A percentile compares a stretch with the other conserved stretches of the same genome.
phyloP scores from a whole-genome alignment of 148 eudicot genomes.

The Oxyria digyna region DNA sequence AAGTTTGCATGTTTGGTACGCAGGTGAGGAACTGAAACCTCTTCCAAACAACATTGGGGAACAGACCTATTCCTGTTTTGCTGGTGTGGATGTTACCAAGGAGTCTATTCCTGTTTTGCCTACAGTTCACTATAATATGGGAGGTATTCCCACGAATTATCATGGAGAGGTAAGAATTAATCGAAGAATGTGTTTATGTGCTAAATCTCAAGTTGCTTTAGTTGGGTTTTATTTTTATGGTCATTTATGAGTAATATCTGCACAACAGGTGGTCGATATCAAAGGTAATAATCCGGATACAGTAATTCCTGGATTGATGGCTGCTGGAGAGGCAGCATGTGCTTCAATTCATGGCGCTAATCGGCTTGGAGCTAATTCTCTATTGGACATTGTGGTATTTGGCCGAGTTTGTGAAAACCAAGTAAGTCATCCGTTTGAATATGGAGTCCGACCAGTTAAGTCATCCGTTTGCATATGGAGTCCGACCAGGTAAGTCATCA shows the following conservation, averaged over 20 bases:
- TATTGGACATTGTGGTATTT: constrained; percentile 97
- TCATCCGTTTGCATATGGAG: too few relatives aligned
- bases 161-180: constrained; percentile 73
- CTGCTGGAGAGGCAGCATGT: too few relatives aligned
- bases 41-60: constrained; percentile 79
- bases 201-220: neutral
- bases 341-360: constrained; percentile 99
- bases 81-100: constrained; percentile 99
- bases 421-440: too few relatives aligned
- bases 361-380: constrained; percentile 96
- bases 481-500: too few relatives aligned
- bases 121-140: constrained; percentile 98
- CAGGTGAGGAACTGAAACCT: constrained; percentile 87
- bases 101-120: constrained; percentile 98
- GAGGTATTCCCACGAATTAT: constrained; percentile 94
- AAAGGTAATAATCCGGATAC: too few relatives aligned
- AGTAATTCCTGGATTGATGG: too few relatives aligned
- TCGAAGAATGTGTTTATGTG: neutral
- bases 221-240: neutral
- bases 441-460: too few relatives aligned
- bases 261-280: constrained; percentile 65
- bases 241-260: constrained; percentile 5
- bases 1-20: constrained; percentile 7
- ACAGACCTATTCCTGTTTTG: constrained; percentile 80
- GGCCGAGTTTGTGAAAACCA: constrained; percentile 99